Conservation (phyloP, 106 monocot species). For the Xerophyta viscosa region DNA sequence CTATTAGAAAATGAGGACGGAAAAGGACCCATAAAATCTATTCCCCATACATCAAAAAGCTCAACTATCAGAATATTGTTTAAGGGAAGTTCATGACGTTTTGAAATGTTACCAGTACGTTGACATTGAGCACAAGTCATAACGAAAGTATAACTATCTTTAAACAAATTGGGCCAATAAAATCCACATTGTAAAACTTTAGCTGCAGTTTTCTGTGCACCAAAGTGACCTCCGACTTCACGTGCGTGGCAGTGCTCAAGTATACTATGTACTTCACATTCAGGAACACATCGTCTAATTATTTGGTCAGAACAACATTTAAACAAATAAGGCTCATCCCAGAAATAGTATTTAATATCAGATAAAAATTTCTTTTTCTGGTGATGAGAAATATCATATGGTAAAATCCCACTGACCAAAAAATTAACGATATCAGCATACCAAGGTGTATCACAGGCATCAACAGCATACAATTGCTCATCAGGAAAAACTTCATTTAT, state of each 20-base stretch:
- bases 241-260: not conserved
- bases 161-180: not conserved
- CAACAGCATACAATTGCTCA: not conserved
- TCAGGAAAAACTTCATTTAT: not conserved
- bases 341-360: not conserved
- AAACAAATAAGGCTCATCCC: not conserved
- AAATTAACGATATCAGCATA: not conserved
- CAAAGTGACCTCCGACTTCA: not conserved
- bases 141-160: not conserved
- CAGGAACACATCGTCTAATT: constrained; percentile 1
- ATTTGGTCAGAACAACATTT: not conserved
- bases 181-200: constrained; percentile 1
- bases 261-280: not conserved
- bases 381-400: not conserved
- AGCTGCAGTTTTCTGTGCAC: not conserved
- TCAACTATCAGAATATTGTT: not conserved
- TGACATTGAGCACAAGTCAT: not conserved
- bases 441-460: not conserved
- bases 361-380: not conserved
- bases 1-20: not conserved
- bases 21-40: not conserved
- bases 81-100: not conserved
- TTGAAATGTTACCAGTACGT: not conserved
- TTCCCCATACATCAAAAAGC: constrained; percentile 2
- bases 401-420: not conserved